Base-by-base conservation (phyloP, 163 green algal genomes). In the Prototheca cutis region DNA sequence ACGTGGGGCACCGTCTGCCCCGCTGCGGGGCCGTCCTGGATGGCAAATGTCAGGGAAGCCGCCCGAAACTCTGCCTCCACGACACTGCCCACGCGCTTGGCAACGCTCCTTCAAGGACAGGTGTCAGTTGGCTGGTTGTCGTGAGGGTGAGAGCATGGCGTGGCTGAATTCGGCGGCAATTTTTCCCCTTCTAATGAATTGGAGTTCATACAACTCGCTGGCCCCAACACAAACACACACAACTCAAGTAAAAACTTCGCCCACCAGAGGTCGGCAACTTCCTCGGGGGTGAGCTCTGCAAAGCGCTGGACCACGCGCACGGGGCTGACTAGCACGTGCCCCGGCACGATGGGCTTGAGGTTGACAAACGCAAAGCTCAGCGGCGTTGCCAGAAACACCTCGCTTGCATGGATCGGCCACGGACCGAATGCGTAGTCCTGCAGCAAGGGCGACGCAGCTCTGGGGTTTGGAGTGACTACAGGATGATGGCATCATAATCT, bases 1-100 rank as follows among this genome's bases (percentile, higher is more conserved):
- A 97, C 82, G 74, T 98, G 91, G 3, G 89, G 83, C 25, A 99
- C 90, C 0, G 89, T 96, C 70, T 99, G 92, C 0, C 92, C 92
- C 21, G 92, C 87, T n/a, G 68, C 52, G 4, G 81, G 72, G 0
- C 88, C 90, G 73, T 96, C 90, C 81, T 94, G 88, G n/a, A 96
- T 90, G 39, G 83, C 80, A 3, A 94, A 61, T 0, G 89, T 97
- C 19, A 97, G 79, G 1, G 90, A 88, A 6, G 65, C 58, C 23
- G 85, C 90, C 4, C 58, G 55, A 48, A 80, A 84, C 53, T 91
- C 78, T 1, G 39, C 4, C 68, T 98, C 81, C 2, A 95, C 32
- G 1, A 48, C 61, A 4, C 36, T 48, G 8, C 81, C 86, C 6
- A 98, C 81, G 0, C 57, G 58, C 64, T 92, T 24, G 10, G 83